A percentile compares a stretch with the other conserved stretches of the same genome.
These are phyloP conservation scores for Exophiala spinifera DNA, from an alignment of 2,329 filamentous ascomycete species.

Conservation along the genomic window DNA sequence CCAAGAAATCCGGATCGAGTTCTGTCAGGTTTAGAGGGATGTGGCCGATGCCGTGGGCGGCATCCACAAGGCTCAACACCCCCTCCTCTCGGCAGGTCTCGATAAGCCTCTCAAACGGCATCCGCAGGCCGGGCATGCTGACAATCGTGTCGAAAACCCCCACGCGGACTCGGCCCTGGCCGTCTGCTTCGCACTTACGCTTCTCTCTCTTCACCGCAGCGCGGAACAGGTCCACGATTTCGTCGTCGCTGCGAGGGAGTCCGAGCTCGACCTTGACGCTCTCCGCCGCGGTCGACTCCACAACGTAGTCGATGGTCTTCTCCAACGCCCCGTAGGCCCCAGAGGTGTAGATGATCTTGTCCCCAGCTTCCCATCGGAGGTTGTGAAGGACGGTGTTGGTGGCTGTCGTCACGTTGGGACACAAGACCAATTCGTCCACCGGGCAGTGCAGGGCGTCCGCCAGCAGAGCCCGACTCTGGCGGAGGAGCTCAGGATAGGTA, in stretches of 20 bases:
- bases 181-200: too few species aligned
- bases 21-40: slow-evolving; percentile 63
- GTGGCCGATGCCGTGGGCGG: slow-evolving; percentile 81
- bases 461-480: slow-evolving; percentile 61
- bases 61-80: slow-evolving; percentile 73
- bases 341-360: slow-evolving; percentile 62
- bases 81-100: slow-evolving; percentile 61
- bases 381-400: slow-evolving; percentile 75
- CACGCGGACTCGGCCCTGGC: slow-evolving; percentile 47
- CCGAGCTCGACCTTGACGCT: slow-evolving; percentile 54
- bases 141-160: slow-evolving; percentile 77
- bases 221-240: slow-evolving; percentile 60
- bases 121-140: slow-evolving; percentile 69
- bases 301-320: slow-evolving; percentile 66
- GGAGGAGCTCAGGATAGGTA: slow-evolving; percentile 59
- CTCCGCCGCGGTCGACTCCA: slow-evolving; percentile 57
- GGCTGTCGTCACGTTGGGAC: slow-evolving; percentile 71
- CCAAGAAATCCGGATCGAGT: slow-evolving; percentile 77
- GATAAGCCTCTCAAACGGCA: slow-evolving; percentile 70
- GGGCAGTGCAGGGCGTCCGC: slow-evolving; percentile 65
- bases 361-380: slow-evolving; percentile 52
- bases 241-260: slow-evolving; percentile 66
- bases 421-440: slow-evolving; percentile 65
- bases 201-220: too few species aligned
- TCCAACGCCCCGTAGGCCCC: slow-evolving; percentile 75